Base-by-base conservation (phyloP, 805 yeast species). In the Metschnikowia lunata region DNA sequence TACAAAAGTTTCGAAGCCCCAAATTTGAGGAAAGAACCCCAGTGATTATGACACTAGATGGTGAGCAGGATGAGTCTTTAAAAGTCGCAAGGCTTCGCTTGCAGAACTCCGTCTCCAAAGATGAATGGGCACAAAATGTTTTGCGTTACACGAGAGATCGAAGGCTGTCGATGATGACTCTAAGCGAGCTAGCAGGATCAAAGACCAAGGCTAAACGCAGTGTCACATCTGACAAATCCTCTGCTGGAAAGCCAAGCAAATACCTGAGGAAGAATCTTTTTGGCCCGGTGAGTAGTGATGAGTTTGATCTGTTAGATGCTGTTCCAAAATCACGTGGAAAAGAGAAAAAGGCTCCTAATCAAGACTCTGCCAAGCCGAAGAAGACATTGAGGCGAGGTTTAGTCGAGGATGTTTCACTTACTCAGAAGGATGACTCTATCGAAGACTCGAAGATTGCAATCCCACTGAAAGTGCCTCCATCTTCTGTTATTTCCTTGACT, bases 81-180 rank as follows among this genome's bases (percentile, higher is more conserved):
- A 55, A 56, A 36, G 48, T 60, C 2, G 59, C 58, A 6, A 57
- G 56, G 40, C 53, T 60, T 26, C 55, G 58, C 28, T 47, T 67
- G 38, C 69, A 69, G 45, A 61, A 52, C 29, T 56, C 70, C 4
- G 44, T 45, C 1, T 51, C 53, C 36, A 57, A 55, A 35, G 46
- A 47, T 4, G 61, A 54, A 37, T 67, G 69, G 68, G 52, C 55
- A 10, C 48, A 42, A 30, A 40, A 34, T 28, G 30, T 41, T 36
- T 36, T 37, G 18, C 13, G 18, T 13, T 43, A 43, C 18, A 34
- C 30, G 42, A 34, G 46, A 12, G 46, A 35, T 36, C 30, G 36
- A 18, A 29, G 46, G 18, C 39, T 30, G 39, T 35, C 38, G 6
- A 34, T 43, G 39, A 43, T 26, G 42, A 26, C 27, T 6, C 10